Conservation (phyloP, 164 flowering plant species). For the Nymphaea thermarum region DNA sequence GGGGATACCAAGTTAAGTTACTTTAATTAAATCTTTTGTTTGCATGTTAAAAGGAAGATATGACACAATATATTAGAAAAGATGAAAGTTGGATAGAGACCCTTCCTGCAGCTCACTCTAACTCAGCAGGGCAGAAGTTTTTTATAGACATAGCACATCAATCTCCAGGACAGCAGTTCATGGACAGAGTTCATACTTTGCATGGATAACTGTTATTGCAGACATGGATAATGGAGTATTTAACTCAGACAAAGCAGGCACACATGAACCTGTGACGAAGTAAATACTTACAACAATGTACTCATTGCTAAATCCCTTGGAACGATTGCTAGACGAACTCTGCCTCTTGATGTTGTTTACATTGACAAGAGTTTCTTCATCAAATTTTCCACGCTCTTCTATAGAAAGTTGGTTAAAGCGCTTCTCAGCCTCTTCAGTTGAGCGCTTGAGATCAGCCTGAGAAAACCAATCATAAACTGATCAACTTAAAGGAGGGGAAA, state of each 20-base stretch:
- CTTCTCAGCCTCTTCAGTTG: slow-evolving; percentile 73
- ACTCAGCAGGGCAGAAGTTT: background rate
- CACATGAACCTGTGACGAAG: background rate
- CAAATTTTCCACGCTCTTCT: slow-evolving; percentile 94
- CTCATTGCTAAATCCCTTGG: slow-evolving; percentile 77
- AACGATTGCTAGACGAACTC: slow-evolving; percentile 33
- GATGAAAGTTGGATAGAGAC: background rate
- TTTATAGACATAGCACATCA: no score
- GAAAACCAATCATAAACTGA: background rate
- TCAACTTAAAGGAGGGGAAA: no score
- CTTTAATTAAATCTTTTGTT: no score
- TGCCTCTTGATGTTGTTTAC: slow-evolving; percentile 69
- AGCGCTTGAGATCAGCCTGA: slow-evolving; percentile 69
- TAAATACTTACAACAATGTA: slow-evolving; percentile 72
- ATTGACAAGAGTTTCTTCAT: slow-evolving; percentile 96
- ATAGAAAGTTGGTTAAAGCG: slow-evolving; percentile 80
- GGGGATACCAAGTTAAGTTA: no score
- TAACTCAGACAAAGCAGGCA: no score
- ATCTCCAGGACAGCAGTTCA: no score
- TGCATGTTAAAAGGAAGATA: background rate
- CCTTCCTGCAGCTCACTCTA: background rate
- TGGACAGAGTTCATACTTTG: no score
- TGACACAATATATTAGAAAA: background rate
- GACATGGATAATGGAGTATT: no score
- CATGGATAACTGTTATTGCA: no score